Evolutionary conservation across 2,329 filamentous ascomycete species (phyloP).

Genomic region (Diaporthe sp.): DNA sequence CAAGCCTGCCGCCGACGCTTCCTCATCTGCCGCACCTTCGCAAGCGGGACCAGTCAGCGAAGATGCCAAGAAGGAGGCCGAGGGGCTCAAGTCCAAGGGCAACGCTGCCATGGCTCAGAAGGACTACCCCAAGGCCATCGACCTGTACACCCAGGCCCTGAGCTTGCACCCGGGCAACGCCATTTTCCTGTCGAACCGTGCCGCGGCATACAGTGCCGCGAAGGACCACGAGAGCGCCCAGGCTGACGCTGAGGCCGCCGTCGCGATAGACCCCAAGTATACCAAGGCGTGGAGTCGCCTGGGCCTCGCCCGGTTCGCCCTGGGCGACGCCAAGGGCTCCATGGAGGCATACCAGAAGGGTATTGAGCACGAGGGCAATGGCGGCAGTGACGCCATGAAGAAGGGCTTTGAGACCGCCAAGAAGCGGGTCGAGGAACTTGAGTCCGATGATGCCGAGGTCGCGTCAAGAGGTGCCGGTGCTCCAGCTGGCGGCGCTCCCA

Average conservation of each 20-base stretch:
- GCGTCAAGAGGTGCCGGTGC: slow-evolving; percentile 49
- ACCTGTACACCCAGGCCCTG: slow-evolving; percentile 89
- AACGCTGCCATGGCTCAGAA: slow-evolving; percentile 97
- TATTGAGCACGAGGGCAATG: slow-evolving; percentile 93
- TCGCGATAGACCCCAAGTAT: slow-evolving; percentile 89
- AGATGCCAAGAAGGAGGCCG: slow-evolving; percentile 82
- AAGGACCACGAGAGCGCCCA: slow-evolving; percentile 87
- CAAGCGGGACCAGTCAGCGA: slow-evolving; percentile 55
- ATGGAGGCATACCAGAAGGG: slow-evolving; percentile 96
- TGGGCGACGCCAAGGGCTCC: slow-evolving; percentile 89
- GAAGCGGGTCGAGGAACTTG: slow-evolving; percentile 85
- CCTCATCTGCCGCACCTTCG: slow-evolving; percentile 59
- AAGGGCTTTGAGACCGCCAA: slow-evolving; percentile 96
- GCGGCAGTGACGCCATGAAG: slow-evolving; percentile 97
- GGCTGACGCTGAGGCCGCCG: slow-evolving; percentile 90
- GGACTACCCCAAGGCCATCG: slow-evolving; percentile 86
- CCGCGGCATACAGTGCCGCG: slow-evolving; percentile 89
- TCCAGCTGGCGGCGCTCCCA: slow-evolving; percentile 67
- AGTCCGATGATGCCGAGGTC: slow-evolving; percentile 63
- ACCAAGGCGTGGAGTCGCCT: slow-evolving; percentile 97
- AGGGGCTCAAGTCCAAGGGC: slow-evolving; percentile 88
- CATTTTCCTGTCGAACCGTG: slow-evolving; percentile 97
- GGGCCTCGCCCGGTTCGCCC: slow-evolving; percentile 89
- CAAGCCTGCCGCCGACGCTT: slow-evolving; percentile 51
- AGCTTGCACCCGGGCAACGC: slow-evolving; percentile 86